Conservation (phyloP, 257 asterid genomes). For the Ocimum tenuiflorum region DNA sequence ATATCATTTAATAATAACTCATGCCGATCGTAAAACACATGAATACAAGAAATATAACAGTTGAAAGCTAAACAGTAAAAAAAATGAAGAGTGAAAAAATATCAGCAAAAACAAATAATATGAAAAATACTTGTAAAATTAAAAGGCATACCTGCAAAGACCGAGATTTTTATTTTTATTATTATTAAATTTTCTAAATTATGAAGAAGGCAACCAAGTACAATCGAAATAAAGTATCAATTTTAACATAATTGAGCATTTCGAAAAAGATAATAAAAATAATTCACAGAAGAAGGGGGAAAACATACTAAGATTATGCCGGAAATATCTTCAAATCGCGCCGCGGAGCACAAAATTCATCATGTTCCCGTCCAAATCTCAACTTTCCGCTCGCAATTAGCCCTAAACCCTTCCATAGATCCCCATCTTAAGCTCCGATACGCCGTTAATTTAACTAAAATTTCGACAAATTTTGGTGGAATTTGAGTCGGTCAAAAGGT, state of each 20-base stretch:
- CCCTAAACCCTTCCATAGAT: conserved; percentile 11
- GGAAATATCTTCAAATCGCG: conserved; percentile 26
- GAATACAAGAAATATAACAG: neutral
- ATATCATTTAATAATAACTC: too few relatives aligned
- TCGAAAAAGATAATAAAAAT: neutral
- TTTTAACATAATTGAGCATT: neutral
- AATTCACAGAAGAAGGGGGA: neutral
- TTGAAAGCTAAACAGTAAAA: neutral
- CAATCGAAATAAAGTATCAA: conserved; percentile 9
- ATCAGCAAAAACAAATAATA: neutral
- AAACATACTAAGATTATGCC: neutral
- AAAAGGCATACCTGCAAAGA: neutral
- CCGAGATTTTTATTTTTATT: too few relatives aligned
- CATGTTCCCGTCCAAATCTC: conserved; percentile 17
- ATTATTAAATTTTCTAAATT: neutral
- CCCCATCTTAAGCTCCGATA: conserved; percentile 9
- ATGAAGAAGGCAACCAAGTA: conserved; percentile 2
- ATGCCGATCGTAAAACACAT: too few relatives aligned
- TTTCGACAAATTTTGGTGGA: neutral
- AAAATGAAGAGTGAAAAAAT: neutral
- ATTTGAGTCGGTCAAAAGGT: neutral
- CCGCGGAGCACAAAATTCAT: conserved; percentile 14
- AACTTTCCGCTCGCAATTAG: neutral
- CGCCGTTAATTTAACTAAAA: conserved; percentile 4
- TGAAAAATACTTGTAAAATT: neutral